Base-by-base conservation (phyloP, 306 rosid genomes). In the Urtica urens region DNA sequence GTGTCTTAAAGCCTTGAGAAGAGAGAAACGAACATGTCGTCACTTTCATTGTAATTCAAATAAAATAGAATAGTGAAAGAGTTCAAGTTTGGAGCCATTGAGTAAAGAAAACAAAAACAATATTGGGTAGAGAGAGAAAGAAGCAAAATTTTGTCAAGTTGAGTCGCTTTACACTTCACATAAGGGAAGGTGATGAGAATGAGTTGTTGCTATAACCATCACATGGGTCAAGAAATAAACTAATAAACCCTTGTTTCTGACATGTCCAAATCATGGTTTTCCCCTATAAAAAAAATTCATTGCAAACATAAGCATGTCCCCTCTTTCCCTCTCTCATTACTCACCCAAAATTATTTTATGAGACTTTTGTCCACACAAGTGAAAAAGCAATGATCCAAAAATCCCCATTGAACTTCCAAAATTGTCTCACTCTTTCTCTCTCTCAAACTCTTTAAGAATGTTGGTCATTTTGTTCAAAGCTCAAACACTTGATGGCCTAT, bases 261-360 rank as follows among this genome's bases (percentile, higher is more conserved):
- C 83, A 80, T 77, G 83, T 75, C 92, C 67, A 70, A 73, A 75
- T 80, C 81, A 78, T 65, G 70, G 66, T 75, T 78, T 69, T 66
- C 55, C 60, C 63, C 75, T 51, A 73, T 35, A 7, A 35, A 10
- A 35, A 35, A 23, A 72, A 72, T 75, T 68, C 72, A 72, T 15
- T 42, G 45, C 48, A 68, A 59, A 72, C 73, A 76, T 55, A 70
- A 63, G 78, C 72, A 53, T 79, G 85, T 76, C 74, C 66, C 77
- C 73, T 42, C 67, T 48, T 65, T 67, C 47, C 44, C 47, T 64
- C 70, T 44, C 59, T 39, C 53, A 40, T 62, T 55, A 40, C n/a
- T 44, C 39, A 49, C 62, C 20, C 46, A 49, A 63, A 47, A 15
- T 4, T 4, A 28, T 28, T 63, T 71, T 69, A 37, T 38, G 15